Conservation (phyloP, 2,329 filamentous ascomycete genomes). For the Penicillium sp. region DNA sequence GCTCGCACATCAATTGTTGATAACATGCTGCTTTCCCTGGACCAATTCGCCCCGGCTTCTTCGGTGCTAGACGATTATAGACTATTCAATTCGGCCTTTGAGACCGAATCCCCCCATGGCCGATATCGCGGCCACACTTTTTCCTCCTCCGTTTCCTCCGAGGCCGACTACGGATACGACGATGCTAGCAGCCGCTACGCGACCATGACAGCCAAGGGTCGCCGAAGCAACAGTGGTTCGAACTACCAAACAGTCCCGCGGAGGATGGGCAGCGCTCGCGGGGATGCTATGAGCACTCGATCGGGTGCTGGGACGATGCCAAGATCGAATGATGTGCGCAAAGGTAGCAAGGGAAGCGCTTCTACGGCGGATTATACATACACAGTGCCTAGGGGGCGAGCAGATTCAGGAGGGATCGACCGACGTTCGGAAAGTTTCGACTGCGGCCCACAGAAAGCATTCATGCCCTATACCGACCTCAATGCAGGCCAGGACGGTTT, state of each 20-base stretch:
- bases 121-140: slow-evolving; percentile 63
- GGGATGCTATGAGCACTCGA: slow-evolving; percentile 44
- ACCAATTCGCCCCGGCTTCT: slow-evolving; percentile 65
- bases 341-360: slow-evolving; percentile 74
- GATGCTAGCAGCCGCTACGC: slow-evolving; percentile 46
- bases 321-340: slow-evolving; percentile 48
- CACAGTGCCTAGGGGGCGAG: slow-evolving; percentile 38
- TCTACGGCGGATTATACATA: slow-evolving; percentile 76
- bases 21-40: slow-evolving; percentile 92
- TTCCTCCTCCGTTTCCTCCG: slow-evolving; percentile 63
- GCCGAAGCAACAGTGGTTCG: slow-evolving; percentile 80
- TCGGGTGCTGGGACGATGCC: slow-evolving; percentile 30
- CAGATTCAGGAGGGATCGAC: slow-evolving; percentile 34
- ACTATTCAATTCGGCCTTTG: slow-evolving; percentile 46
- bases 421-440: slow-evolving; percentile 52
- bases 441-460: slow-evolving; percentile 43
- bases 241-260: slow-evolving; percentile 66
- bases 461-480: slow-evolving; percentile 27
- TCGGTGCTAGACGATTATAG: slow-evolving; percentile 42
- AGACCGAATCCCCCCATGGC: slow-evolving; percentile 40
- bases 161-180: slow-evolving; percentile 52
- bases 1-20: slow-evolving; percentile 90
- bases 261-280: slow-evolving; percentile 66
- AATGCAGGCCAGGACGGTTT: slow-evolving; percentile 26
- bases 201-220: slow-evolving; percentile 51